Base-by-base conservation (phyloP, 2,329 filamentous ascomycete genomes). In the Trichothecium sympodiale region DNA sequence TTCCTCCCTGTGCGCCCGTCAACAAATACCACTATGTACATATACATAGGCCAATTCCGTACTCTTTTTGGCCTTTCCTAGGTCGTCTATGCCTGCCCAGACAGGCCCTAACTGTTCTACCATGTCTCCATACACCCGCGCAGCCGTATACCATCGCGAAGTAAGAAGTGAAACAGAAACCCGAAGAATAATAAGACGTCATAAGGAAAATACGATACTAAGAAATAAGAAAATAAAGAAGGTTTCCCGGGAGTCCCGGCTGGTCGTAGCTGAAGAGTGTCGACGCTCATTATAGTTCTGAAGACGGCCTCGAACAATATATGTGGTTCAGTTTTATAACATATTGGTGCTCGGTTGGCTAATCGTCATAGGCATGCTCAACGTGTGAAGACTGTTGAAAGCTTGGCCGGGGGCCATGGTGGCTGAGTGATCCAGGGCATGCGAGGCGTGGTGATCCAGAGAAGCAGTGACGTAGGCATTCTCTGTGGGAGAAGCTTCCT, bases 401-500 rank as follows among this genome's bases (percentile, higher is more conserved):
- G 61, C 48, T 39, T 65, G 57, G 29, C 46, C 49, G 8, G 54
- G 45, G 20, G 38, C 34, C 12, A 39, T 39, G 14, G 38, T 36
- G 4, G 34, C 38, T 12, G 38, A 18, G 5, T 23, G 9, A 4
- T 23, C 38, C 23, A 39, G 31, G 13, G 31, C 27, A 4, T 32
- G 23, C 13, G n/a, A 56, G 27, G 59, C 53, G 17, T 63, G 52
- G 15, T 62, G 59, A 43, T 67, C 68, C 10, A 80, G 57, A 2
- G 71, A 71, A 5, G 61, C 53, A 5, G 69, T 56, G 31, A 72
- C 56, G 53, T 82, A 83, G 37, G 75, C 75, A 44, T 69, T 65
- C 44, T 83, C 77, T 0, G 72, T 77, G 13, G 84, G 82, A 10
- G 83, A 87, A 14, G 81, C 77, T 44, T 88, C 83, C 43, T 86